Evolutionary conservation across 2,329 filamentous ascomycete genomes (phyloP).

Genomic region (Akanthomyces uredinophilus): DNA sequence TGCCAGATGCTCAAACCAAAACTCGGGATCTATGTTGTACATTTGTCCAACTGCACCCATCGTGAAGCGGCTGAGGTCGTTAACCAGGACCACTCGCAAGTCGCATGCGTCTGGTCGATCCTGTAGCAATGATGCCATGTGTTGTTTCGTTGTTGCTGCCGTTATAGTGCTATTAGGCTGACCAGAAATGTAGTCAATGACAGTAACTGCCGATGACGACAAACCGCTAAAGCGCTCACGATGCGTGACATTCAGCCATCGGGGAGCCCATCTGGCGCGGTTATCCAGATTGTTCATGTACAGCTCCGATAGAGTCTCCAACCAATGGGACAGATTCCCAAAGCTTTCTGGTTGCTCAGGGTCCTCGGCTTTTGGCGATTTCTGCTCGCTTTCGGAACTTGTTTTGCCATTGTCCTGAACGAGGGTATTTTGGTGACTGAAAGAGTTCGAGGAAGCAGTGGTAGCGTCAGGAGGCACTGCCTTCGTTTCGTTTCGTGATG

Average conservation of each 20-base stretch:
- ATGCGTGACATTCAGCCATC: slow-evolving; percentile 23
- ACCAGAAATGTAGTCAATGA: slow-evolving; percentile 21
- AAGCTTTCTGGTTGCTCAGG: slow-evolving; percentile 20
- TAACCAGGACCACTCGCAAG: slow-evolving; percentile 23
- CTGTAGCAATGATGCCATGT: slow-evolving; percentile 18
- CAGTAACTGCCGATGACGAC: slow-evolving; percentile 16
- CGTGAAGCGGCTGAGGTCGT: slow-evolving; percentile 26
- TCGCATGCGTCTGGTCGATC: slow-evolving; percentile 15
- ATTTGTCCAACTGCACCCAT: slow-evolving; percentile 26
- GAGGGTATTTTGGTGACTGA: background rate
- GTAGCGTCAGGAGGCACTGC: background rate
- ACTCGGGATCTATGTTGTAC: slow-evolving; percentile 25
- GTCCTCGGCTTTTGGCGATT: background rate
- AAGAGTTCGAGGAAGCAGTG: background rate
- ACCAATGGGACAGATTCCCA: slow-evolving; percentile 24
- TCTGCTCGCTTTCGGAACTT: background rate
- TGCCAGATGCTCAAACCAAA: slow-evolving; percentile 27
- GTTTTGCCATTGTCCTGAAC: slow-evolving; percentile 8
- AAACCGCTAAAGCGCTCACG: slow-evolving; percentile 22
- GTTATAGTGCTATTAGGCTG: slow-evolving; percentile 13
- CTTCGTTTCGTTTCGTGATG: background rate
- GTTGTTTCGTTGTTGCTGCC: slow-evolving; percentile 13
- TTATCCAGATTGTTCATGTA: slow-evolving; percentile 28
- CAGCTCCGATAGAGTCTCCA: slow-evolving; percentile 25
- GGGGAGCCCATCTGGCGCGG: slow-evolving; percentile 23